These are phyloP conservation scores for Cyclotella baltica DNA, from an alignment of 108 stramenopile genomes.

Conservation along the genomic window DNA sequence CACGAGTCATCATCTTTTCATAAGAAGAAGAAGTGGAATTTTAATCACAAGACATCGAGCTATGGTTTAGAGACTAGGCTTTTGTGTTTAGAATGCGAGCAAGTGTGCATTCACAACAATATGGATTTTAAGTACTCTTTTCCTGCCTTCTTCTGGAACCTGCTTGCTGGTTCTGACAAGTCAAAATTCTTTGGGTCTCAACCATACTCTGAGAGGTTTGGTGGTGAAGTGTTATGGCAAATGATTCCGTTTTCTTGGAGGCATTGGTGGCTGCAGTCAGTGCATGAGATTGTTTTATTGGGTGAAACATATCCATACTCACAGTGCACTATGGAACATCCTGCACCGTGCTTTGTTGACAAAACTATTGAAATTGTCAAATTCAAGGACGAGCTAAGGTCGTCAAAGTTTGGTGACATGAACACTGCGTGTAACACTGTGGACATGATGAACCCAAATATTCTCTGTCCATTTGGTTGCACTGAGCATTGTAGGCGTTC, in stretches of 20 bases:
- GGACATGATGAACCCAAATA: not conserved
- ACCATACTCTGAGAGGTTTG: not conserved
- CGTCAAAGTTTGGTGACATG: not conserved
- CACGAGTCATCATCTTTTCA: not conserved
- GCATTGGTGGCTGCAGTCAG: not conserved
- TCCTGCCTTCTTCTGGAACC: not conserved
- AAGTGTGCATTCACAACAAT: not conserved
- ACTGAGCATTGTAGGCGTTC: not conserved
- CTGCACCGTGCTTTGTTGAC: not conserved
- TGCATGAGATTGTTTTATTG: not conserved
- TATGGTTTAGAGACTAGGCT: not conserved
- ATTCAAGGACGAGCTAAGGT: not conserved
- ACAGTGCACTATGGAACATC: not conserved
- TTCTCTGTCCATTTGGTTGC: conserved; percentile 4
- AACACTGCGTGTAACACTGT: not conserved
- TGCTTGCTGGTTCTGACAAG: not conserved
- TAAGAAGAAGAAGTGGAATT: not conserved
- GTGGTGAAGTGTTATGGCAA: too few species aligned
- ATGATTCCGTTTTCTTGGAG: not conserved
- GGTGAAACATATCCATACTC: not conserved
- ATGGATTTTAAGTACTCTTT: not conserved
- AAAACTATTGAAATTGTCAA: not conserved
- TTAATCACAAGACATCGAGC: not conserved
- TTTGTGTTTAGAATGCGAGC: not conserved
- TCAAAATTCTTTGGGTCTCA: not conserved